Base-by-base conservation (phyloP, 306 rosid genomes). In the Carpinus viminea region DNA sequence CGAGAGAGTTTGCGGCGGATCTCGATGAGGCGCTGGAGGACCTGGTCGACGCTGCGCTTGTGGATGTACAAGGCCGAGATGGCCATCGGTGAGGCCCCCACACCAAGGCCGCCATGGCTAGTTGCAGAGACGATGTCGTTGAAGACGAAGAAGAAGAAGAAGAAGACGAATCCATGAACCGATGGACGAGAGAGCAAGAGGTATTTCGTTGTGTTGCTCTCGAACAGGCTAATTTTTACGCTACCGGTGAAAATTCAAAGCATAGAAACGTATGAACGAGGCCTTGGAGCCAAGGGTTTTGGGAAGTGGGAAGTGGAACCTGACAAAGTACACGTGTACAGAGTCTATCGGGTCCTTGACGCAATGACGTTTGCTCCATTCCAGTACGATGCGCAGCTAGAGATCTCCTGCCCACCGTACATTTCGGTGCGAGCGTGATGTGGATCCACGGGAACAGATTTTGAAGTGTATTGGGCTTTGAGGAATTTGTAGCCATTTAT, bases 31-130 rank as follows among this genome's bases (percentile, higher is more conserved):
- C 93, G 93, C 54, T 82, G 75, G 79, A 92, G 87, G 57, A 92
- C 90, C 15, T 92, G 91, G 59, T 92, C 93, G 73, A 92, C 89
- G 77, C 95, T 88, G 70, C 93, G 93, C 72, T 88, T 92, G 88
- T 92, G 97, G 78, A 90, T 87, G 90, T 86, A 92, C 83, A 92
- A 90, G 68, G 97, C 94, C 31, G 97, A 92, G 56, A 92, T 74
- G 60, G 97, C 95, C 92, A 90, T 87, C 78, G 90, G 80, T 0
- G 93, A 92, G 73, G 95, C 92, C 48, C 95, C 97, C 21, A 90
- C n/a, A n/a, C 85, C 0, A 90, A 78, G 24, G 95, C 92, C 61
- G 97, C 93, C 95, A 90, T 72, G 38, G 95, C 97, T 55, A 92
- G 62, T 74, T 90, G 94, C 45, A 90, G 81, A 50, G 89, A 70